A percentile compares a stretch with the other conserved stretches of the same genome.
Evolutionary conservation across 768 basidiomycete species (phyloP).

Genomic region (Rhizopogon rudus): DNA sequence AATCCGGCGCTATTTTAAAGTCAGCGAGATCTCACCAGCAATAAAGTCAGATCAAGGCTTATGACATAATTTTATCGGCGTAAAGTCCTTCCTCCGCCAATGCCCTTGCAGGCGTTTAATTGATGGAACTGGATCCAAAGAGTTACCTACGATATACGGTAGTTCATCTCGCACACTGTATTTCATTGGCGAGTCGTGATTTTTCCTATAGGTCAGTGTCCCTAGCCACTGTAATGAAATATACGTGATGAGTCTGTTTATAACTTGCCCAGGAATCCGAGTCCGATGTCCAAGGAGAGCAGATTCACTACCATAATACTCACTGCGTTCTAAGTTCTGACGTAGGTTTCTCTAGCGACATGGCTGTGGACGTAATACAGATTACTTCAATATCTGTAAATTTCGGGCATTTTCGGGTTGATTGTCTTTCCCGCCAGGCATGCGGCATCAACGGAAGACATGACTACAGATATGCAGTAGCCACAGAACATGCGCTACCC

Average conservation of each 20-base stretch:
- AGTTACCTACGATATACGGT: too few relatives aligned
- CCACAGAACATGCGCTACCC: too few relatives aligned
- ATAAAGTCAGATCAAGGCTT: too few relatives aligned
- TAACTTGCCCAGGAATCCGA: not conserved
- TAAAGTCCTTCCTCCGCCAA: not conserved
- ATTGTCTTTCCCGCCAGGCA: not conserved
- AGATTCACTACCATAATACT: not conserved
- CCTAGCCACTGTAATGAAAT: too few relatives aligned
- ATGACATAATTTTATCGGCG: not conserved
- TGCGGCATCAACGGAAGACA: not conserved
- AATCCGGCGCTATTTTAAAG: not conserved
- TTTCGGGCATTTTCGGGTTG: not conserved
- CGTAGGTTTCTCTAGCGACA: not conserved
- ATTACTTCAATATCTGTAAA: not conserved
- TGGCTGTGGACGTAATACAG: not conserved
- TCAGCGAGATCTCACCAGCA: not conserved
- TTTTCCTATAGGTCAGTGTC: not conserved
- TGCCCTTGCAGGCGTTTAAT: not conserved
- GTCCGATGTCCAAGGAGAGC: not conserved
- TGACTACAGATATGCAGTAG: too few relatives aligned
- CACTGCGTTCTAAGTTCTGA: not conserved
- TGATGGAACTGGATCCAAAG: not conserved
- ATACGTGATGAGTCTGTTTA: too few relatives aligned
- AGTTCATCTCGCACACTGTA: too few relatives aligned
- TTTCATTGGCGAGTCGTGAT: not conserved